Evolutionary conservation across 2,329 filamentous ascomycete species (phyloP), one percentile per base, ranked within the genome.

Genomic region (Ophiostoma pallidulum): DNA sequence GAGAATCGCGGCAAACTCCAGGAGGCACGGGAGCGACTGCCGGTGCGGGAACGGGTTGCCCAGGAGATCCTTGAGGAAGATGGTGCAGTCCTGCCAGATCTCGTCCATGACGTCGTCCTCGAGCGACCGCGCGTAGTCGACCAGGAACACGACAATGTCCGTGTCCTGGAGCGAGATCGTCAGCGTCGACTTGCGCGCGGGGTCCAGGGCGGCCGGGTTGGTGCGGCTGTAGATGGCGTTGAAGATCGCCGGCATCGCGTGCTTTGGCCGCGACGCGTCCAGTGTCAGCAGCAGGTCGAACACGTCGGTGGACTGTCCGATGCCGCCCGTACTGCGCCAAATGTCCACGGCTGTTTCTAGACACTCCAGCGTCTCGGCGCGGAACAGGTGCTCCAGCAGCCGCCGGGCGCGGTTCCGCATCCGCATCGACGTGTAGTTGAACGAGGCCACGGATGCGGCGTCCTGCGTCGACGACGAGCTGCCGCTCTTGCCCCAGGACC

Each of bases 101-200:
- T 98, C 92, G 58, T 98, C 92, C 76, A 96, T 91, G 14, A 92
- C 86, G 68, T 98, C 92, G 58, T 98, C 92, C 59, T 98, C 92
- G 12, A 97, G 72, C 0, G 90, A 92, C 26, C 78, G 78, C 0
- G 89, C 84, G 63, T 98, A 98, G 53, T 92, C 86, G 8, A 95
- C 86, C 38, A 97, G 66, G 62, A 98, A 98, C 8, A 84, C 78
- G 8, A 91, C 86, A 10, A 98, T 71, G 58, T 96, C 90, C 0
- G 79, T 77, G 58, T 96, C 89, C 46, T 81, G 80, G 9, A 98
- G 68, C 41, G 86, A 83, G 16, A 92, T 86, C 0, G 91, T 94
- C 62, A 97, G 70, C 2, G 87, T 94, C 14, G 91, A 97, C 63
- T 89, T 88, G 40, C 89, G 78, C 14, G 78, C 76, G 3, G 84